phyloP scores from a whole-genome alignment of 1,284 basidiomycete genomes.

The Rhodotorula sp. region DNA sequence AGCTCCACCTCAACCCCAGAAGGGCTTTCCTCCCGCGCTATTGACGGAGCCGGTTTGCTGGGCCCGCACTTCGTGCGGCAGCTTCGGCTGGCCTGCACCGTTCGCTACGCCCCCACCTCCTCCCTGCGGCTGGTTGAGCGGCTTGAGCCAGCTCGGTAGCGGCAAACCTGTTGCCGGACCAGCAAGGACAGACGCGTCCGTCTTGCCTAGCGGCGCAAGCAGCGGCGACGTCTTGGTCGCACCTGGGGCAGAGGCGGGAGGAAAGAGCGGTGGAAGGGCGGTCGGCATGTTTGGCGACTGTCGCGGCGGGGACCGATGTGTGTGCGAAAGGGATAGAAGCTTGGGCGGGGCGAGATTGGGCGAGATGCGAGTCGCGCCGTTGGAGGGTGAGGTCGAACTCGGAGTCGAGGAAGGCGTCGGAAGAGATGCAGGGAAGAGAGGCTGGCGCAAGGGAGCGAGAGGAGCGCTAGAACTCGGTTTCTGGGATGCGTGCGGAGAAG shows the following conservation, averaged over 20 bases:
- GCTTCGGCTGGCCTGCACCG: neutral
- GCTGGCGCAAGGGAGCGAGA: neutral
- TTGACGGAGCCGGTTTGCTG: neutral
- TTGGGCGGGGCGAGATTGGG: neutral
- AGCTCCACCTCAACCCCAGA: neutral
- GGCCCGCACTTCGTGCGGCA: constrained; percentile 5
- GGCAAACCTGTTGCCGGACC: constrained; percentile 12
- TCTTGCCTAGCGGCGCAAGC: neutral
- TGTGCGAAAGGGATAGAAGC: neutral
- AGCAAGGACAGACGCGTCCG: neutral
- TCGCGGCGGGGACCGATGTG: neutral
- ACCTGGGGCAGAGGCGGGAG: neutral
- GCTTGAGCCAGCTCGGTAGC: constrained; percentile 16
- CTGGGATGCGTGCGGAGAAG: neutral
- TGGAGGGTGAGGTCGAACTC: neutral
- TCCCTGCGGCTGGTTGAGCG: neutral
- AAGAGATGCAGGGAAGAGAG: neutral
- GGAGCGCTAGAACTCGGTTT: neutral
- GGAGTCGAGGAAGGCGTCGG: neutral
- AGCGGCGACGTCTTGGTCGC: neutral
- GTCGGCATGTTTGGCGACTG: neutral
- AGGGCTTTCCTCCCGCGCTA: neutral
- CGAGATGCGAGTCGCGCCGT: neutral
- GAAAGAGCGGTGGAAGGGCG: neutral
- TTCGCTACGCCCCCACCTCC: neutral